Percentiles rank a stretch among this genome's conserved stretches.
phyloP scores from a whole-genome alignment of 176 grass and related monocot species.

The Phyllostachys edulis region DNA sequence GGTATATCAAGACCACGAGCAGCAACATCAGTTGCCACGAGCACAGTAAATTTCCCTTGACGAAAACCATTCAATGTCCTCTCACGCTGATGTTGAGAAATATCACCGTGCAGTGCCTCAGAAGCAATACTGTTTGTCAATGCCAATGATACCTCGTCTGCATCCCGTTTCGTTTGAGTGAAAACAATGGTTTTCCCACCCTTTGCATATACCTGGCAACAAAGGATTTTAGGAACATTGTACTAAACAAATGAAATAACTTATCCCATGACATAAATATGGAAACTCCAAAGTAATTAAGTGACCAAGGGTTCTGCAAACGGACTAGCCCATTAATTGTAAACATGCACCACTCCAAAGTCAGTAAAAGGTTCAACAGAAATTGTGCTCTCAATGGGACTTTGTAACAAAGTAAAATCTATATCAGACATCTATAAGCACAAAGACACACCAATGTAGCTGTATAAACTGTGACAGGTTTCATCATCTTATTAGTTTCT shows the following conservation, averaged over 20 bases:
- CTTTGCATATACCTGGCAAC: conserved; percentile 86
- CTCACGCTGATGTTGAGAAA: conserved; percentile 96
- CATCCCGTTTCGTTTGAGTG: conserved; percentile 88
- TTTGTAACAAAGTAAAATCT: background rate
- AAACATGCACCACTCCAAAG: background rate
- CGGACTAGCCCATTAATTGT: background rate
- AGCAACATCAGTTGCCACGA: conserved; percentile 98
- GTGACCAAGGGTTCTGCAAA: background rate
- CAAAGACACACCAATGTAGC: background rate
- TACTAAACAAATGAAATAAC: background rate
- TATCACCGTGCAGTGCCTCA: conserved; percentile 98
- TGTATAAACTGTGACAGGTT: background rate
- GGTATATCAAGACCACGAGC: conserved; percentile 97
- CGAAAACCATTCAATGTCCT: conserved; percentile 94
- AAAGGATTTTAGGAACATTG: conserved; percentile 21
- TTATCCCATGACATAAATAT: background rate
- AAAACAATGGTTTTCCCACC: conserved; percentile 99
- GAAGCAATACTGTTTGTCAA: conserved; percentile 88
- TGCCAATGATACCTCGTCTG: conserved; percentile 85
- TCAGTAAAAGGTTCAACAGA: background rate
- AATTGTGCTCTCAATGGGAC: background rate
- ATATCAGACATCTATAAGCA: background rate
- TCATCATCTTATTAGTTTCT: background rate
- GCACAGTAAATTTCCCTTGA: conserved; percentile 96
- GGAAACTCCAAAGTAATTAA: background rate